Base-by-base conservation (phyloP, 2,329 filamentous ascomycete species). In the Torrubiella hemipterigena region DNA sequence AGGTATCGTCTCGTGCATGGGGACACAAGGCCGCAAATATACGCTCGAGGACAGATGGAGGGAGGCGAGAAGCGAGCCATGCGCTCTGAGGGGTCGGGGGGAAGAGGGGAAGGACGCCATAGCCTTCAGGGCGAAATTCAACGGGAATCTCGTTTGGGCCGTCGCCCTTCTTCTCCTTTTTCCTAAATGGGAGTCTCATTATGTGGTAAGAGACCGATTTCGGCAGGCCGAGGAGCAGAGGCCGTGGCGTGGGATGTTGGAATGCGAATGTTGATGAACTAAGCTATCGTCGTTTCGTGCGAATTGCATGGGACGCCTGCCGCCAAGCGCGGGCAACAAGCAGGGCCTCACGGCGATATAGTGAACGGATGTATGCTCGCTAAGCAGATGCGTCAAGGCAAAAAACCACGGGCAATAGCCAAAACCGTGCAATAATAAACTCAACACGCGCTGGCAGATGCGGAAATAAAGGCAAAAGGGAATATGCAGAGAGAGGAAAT, bases 1-100 rank as follows among this genome's bases (percentile, higher is more conserved):
- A 93, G 37, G 69, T 77, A 49, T 77, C 66, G 56, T 96, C 87
- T 32, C 62, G 59, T 21, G 76, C 63, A 55, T 96, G 89, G 7
- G 87, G 87, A 46, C 87, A 95, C 34, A 95, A 77, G 42, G 76
- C 76, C 45, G 69, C 58, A 53, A 95, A 89, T 50, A 95, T 87
- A 50, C 71, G 73, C 42, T 74, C 67, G 35, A 95, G 67, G 18
- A 93, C 65, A n/a, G 68, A 58, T 17, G 67, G 58, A 8, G 85
- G 80, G 9, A 95, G 67, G 31, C 56, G 55, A 24, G 60, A 58
- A 29, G 75, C 61, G 22, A 56, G 39, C 11, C 46, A 46, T 11
- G 61, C 56, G 6, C 67, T 69, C 17, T 47, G 42, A 16, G 43
- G 42, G 5, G 58, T 63, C 7, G 61, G 58, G 33, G 52, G 53